These are phyloP conservation scores for Dactylellina leptospora DNA, from an alignment of 2,329 filamentous ascomycete genomes.

Conservation along the genomic window DNA sequence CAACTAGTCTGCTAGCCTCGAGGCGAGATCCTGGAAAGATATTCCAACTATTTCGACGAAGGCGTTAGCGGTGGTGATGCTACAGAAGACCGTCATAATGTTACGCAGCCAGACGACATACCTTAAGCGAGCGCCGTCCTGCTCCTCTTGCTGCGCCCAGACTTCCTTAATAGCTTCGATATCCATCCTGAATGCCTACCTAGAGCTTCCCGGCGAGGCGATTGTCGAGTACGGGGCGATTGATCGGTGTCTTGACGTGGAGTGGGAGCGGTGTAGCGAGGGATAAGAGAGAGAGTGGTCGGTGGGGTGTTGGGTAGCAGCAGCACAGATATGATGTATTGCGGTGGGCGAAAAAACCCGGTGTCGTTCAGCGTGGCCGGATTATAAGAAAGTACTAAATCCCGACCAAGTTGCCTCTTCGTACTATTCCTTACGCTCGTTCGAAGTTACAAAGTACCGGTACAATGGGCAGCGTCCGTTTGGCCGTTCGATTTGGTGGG, in stretches of 20 bases:
- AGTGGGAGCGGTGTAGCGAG: constrained; percentile 16
- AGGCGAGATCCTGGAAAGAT: constrained; percentile 98
- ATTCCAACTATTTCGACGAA: constrained; percentile 74
- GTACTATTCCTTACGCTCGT: not conserved
- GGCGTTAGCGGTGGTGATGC: not conserved
- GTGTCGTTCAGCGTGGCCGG: not conserved
- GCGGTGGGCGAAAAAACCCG: not conserved
- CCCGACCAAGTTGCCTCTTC: not conserved
- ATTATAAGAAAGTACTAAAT: not conserved
- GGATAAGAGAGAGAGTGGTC: constrained; percentile 11
- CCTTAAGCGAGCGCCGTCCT: constrained; percentile 54
- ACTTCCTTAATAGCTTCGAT: constrained; percentile 49
- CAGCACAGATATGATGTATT: constrained; percentile 31
- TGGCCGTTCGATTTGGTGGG: constrained; percentile 3
- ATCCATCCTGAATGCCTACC: constrained; percentile 43
- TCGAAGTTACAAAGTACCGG: constrained; percentile 18
- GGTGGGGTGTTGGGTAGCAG: constrained; percentile 33
- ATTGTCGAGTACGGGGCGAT: constrained; percentile 31
- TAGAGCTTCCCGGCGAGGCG: constrained; percentile 33
- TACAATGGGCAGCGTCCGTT: constrained; percentile 20
- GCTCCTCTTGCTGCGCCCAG: constrained; percentile 50
- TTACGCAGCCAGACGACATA: constrained; percentile 21
- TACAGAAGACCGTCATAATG: not conserved
- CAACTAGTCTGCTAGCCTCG: constrained; percentile 93
- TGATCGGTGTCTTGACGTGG: not conserved